Percentiles rank a stretch among this genome's conserved stretches.
These are phyloP conservation scores for Termitomyces sp. DNA, from an alignment of 768 basidiomycete species.

Conservation along the genomic window DNA sequence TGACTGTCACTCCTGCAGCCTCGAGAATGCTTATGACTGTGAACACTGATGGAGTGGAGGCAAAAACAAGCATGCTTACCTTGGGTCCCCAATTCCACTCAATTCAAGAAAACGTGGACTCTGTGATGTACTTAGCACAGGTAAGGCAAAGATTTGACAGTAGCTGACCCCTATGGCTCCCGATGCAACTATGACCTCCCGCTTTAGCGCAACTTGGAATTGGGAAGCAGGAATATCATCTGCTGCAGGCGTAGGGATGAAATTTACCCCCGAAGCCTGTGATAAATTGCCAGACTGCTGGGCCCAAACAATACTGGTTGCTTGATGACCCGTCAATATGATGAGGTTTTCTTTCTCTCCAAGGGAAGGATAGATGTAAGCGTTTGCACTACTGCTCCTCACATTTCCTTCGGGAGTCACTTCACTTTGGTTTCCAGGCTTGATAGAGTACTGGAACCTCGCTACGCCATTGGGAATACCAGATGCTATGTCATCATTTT, in stretches of 20 bases:
- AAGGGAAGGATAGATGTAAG: constrained; percentile 11
- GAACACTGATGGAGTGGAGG: background rate
- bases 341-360: constrained; percentile 6
- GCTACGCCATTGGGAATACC: constrained; percentile 12
- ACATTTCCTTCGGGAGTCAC: constrained; percentile 6
- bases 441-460: constrained; percentile 12
- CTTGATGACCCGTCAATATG: constrained; percentile 10
- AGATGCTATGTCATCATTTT: constrained; percentile 9
- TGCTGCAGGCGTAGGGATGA: constrained; percentile 1
- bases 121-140: background rate
- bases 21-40: constrained; percentile 3
- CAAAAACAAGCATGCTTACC: background rate
- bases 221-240: background rate
- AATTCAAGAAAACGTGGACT: constrained; percentile 11
- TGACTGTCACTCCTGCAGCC: constrained; percentile 2
- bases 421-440: constrained; percentile 8
- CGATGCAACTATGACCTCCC: constrained; percentile 9
- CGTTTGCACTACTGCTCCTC: constrained; percentile 12
- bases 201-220: background rate
- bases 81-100: constrained; percentile 10
- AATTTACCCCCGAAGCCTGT: constrained; percentile 8
- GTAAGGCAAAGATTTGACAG: background rate
- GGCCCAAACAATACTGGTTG: constrained; percentile 7
- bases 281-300: background rate
- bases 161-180: constrained; percentile 10